Conservation (phyloP, 371 early-diverging fungal species). For the Capillidium heterosporum region DNA sequence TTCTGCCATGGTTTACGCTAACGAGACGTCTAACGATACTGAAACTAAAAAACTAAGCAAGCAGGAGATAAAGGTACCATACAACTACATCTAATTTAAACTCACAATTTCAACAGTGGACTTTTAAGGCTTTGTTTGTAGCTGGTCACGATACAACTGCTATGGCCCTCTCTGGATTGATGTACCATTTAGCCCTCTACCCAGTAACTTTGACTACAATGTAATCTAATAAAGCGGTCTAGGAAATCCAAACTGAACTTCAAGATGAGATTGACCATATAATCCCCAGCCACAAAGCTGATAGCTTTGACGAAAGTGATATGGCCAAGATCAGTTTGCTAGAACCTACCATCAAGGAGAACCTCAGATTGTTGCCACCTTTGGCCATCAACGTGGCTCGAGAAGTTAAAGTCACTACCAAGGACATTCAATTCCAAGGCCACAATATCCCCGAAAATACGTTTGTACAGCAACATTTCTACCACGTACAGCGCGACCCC, state of each 20-base stretch:
- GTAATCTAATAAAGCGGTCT: not conserved
- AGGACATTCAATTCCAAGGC: not conserved
- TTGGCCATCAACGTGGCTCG: constrained; percentile 1
- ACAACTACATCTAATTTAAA: not conserved
- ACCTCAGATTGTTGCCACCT: constrained; percentile 7
- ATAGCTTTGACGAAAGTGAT: not conserved
- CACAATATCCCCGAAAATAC: constrained; percentile 10
- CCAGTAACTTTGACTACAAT: not conserved
- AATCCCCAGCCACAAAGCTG: not conserved
- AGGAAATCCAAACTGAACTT: constrained; percentile 1
- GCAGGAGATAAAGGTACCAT: not conserved
- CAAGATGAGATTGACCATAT: not conserved
- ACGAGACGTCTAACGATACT: not conserved
- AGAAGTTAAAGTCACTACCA: not conserved
- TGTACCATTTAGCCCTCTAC: constrained; percentile 3
- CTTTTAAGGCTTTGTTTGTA: constrained; percentile 4
- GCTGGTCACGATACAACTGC: constrained; percentile 6
- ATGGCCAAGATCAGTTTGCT: not conserved
- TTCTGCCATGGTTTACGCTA: not conserved
- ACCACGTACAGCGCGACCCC: constrained; percentile 11
- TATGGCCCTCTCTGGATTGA: not conserved
- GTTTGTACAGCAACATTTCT: constrained; percentile 8
- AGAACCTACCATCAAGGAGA: constrained; percentile 12
- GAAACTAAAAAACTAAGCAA: not conserved
- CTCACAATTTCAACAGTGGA: not conserved